phyloP scores from a whole-genome alignment of 306 rosid species.

The Corylus avellana region DNA sequence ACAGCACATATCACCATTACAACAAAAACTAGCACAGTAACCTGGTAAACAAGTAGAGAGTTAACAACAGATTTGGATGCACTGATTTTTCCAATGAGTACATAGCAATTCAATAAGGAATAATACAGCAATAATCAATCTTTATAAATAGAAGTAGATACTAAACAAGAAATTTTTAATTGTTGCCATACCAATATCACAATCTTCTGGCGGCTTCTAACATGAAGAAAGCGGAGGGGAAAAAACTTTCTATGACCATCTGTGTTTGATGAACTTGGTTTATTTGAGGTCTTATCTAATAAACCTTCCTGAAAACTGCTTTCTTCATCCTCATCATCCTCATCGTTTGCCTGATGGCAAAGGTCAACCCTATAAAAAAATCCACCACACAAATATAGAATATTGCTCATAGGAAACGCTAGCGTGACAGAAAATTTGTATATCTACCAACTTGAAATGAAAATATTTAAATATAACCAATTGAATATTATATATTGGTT shows the following conservation, averaged over 20 bases:
- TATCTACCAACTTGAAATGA: constrained; percentile 11
- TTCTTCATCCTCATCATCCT: constrained; percentile 82
- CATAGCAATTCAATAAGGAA: constrained; percentile 14
- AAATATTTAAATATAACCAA: not conserved
- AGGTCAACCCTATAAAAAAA: constrained; percentile 80
- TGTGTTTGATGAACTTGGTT: constrained; percentile 32
- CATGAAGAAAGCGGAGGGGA: constrained; percentile 59
- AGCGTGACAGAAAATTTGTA: not conserved
- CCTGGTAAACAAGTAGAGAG: constrained; percentile 54
- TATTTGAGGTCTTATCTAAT: constrained; percentile 56
- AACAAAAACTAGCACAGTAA: constrained; percentile 50
- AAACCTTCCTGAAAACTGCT: constrained; percentile 62
- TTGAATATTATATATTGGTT: not conserved
- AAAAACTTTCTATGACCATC: constrained; percentile 72
- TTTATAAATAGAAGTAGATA: constrained; percentile 15
- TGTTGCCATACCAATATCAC: constrained; percentile 69
- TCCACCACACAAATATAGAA: constrained; percentile 26
- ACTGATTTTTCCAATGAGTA: constrained; percentile 12
- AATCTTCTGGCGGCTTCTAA: constrained; percentile 81
- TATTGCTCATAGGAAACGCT: constrained; percentile 31
- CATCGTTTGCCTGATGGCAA: constrained; percentile 90
- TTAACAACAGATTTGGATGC: constrained; percentile 27
- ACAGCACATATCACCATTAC: constrained; percentile 67
- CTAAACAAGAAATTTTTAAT: constrained; percentile 16
- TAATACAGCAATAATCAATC: not conserved